Evolutionary conservation across 768 basidiomycete genomes (phyloP), one percentile per base, ranked within the genome.

Genomic region (Russula foetens): DNA sequence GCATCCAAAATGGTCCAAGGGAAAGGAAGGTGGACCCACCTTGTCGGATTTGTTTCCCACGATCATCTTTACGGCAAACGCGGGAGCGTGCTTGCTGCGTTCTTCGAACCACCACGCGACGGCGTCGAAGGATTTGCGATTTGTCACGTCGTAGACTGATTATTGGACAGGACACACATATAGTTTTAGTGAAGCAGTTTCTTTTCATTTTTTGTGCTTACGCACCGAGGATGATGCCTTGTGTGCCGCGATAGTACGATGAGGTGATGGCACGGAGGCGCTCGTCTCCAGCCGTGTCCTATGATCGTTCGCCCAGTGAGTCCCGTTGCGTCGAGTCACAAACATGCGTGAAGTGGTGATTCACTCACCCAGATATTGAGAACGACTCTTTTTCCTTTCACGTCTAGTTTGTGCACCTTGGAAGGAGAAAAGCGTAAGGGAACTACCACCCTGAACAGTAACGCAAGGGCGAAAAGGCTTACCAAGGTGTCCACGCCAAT

Each of bases 211-310:
- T 33, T 12, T 28, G 15, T n/a, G n/a, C n/a, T n/a, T n/a, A 66
- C 74, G 12, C 56, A 84, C 86, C 86, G 47, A 91, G 78, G 66
- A 91, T 87, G 48, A 90, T 81, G 4, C 88, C 89, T 66, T 91
- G 88, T 48, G 89, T 88, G 2, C 89, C 89, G 31, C 96, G 82
- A 70, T 98, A 98, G 68, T 98, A 98, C 9, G 89, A 92, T 2
- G 88, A 88, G 2, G 96, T 98, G 67, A 99, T 86, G 3, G 94
- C 96, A 53, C 92, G 80, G 69, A 98, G 97, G 7, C 96, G 84
- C 73, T 98, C 96, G 71, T 98, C 95, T 0, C 96, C 95, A 47
- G 94, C 92, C 0, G 93, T 95, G 68, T 96, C 92, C 92, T 94
- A 68, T 0, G 8, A 23, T 31, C 24, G 52, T 21, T 19, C 24